Evolutionary conservation across 768 basidiomycete species (phyloP).

Genomic region (Suillus tomentosus): DNA sequence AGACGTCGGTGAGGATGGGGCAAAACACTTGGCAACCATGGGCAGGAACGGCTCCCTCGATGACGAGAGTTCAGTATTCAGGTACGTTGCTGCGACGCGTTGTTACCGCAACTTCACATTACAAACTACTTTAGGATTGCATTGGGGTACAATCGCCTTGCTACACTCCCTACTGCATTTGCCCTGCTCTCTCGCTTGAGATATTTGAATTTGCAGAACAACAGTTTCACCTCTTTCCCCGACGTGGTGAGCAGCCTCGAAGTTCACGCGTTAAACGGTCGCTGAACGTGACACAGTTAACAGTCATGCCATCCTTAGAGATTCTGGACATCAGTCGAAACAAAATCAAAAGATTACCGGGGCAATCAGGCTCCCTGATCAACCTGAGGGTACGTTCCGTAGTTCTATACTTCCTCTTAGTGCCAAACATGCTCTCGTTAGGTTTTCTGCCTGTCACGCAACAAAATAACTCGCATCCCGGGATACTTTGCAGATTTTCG

Average conservation of each 20-base stretch:
- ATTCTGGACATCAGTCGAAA: conserved; percentile 95
- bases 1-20: conserved; percentile 75
- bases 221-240: conserved; percentile 81
- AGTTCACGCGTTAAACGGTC: conserved; percentile 8
- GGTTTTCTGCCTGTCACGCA: conserved; percentile 87
- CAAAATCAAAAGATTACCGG: conserved; percentile 79
- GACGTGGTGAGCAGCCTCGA: conserved; percentile 65
- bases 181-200: conserved; percentile 70
- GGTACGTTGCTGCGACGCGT: conserved; percentile 44
- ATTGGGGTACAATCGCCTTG: conserved; percentile 81
- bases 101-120: conserved; percentile 13
- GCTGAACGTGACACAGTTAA: conserved; percentile 55
- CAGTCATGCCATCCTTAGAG: conserved; percentile 83
- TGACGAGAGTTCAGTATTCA: conserved; percentile 56
- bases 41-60: conserved; percentile 48
- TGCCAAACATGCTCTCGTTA: conserved; percentile 32
- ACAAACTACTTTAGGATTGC: conserved; percentile 61
- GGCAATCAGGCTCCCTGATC: conserved; percentile 74
- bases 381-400: conserved; percentile 63
- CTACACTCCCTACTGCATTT: conserved; percentile 75
- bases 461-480: conserved; percentile 81
- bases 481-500: conserved; percentile 74
- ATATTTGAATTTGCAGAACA: conserved; percentile 87
- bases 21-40: conserved; percentile 70
- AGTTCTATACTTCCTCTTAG: neutral